These are phyloP conservation scores for Epichloe baconii DNA, from an alignment of 2,329 filamentous ascomycete species.

Conservation along the genomic window DNA sequence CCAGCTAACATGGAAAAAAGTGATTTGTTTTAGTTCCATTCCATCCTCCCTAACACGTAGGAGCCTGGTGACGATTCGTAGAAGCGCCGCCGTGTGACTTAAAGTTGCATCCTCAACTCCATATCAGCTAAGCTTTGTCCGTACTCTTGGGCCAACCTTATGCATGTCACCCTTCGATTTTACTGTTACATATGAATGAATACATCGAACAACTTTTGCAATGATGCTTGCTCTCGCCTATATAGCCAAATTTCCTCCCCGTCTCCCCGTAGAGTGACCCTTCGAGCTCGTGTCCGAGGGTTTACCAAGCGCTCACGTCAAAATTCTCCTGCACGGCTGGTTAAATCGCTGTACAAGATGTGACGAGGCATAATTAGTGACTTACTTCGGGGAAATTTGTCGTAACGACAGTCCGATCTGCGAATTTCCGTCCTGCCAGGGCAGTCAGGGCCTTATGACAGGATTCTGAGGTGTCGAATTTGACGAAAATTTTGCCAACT, in stretches of 20 bases:
- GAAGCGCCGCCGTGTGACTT: background rate
- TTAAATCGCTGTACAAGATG: constrained; percentile 16
- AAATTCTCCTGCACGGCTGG: constrained; percentile 65
- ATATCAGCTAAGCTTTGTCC: background rate
- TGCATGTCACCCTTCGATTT: background rate
- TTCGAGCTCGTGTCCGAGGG: background rate
- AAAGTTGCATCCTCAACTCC: background rate
- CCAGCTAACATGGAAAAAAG: constrained; percentile 4
- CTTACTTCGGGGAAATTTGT: constrained; percentile 90
- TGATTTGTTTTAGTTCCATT: constrained; percentile 1
- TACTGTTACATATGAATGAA: constrained; percentile 10
- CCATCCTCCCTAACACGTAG: background rate
- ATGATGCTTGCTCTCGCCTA: constrained; percentile 1
- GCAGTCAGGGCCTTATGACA: constrained; percentile 76
- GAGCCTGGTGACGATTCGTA: background rate
- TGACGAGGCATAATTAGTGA: background rate
- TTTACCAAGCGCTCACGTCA: constrained; percentile 77
- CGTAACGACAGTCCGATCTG: constrained; percentile 87
- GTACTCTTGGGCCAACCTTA: background rate
- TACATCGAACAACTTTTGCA: background rate
- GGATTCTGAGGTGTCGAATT: constrained; percentile 67
- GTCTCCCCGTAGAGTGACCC: background rate
- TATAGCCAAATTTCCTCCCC: constrained; percentile 6
- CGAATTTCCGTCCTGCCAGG: constrained; percentile 91
- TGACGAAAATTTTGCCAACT: constrained; percentile 96